Evolutionary conservation across 2,329 filamentous ascomycete genomes (phyloP).

Genomic region (Trichoderma sp.): DNA sequence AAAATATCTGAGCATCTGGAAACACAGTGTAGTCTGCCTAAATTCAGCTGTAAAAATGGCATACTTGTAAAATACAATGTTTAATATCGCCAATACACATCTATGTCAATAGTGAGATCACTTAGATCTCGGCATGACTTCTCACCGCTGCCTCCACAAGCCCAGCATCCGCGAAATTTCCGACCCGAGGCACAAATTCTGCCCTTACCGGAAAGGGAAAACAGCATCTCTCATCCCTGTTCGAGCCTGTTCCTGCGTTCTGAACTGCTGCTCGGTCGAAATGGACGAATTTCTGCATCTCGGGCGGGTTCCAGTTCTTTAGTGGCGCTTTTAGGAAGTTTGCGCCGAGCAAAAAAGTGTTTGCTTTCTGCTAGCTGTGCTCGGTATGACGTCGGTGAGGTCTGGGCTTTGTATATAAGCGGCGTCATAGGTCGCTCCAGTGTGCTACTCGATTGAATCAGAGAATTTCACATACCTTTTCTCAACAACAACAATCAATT

Average conservation of each 20-base stretch:
- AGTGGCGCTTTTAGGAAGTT: background rate
- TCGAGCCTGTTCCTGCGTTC: background rate
- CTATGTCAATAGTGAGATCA: background rate
- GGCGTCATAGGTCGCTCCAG: background rate
- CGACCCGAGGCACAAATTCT: background rate
- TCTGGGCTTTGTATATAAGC: background rate
- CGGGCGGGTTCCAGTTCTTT: background rate
- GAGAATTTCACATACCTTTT: background rate
- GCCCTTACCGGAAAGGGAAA: background rate
- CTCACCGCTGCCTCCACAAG: background rate
- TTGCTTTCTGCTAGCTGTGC: background rate
- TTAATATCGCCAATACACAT: no score
- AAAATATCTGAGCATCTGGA: background rate
- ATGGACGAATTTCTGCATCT: background rate
- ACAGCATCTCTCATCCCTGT: background rate
- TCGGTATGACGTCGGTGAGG: conserved; percentile 1
- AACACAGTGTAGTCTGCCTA: background rate
- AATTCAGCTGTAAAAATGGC: background rate
- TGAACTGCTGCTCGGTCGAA: background rate
- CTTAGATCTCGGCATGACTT: background rate
- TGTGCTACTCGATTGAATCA: background rate
- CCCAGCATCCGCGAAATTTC: background rate
- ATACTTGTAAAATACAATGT: no score
- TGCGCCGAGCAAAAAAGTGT: background rate
- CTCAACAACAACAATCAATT: background rate